A percentile compares a stretch with the other conserved stretches of the same genome.
These are phyloP conservation scores for Tulasnella sp. DNA, from an alignment of 768 basidiomycete species.

Conservation along the genomic window DNA sequence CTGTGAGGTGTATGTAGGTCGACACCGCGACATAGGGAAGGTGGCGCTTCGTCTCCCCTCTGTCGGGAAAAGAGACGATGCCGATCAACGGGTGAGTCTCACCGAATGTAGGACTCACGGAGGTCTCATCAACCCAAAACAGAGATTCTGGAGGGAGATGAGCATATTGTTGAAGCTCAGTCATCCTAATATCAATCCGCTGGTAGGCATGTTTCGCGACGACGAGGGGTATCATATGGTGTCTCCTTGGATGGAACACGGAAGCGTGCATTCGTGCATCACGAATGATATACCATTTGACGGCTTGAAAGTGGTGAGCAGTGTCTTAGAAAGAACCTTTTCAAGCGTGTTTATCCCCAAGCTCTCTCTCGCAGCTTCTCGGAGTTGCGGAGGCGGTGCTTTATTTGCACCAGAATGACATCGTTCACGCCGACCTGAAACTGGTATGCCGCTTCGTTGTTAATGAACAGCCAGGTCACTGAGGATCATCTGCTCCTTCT, in stretches of 20 bases:
- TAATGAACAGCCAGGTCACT: not conserved
- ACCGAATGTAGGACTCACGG: not conserved
- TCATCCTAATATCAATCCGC: not conserved
- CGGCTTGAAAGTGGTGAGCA: not conserved
- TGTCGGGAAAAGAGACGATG: not conserved
- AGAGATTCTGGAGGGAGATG: conserved; percentile 9
- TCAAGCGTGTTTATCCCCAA: not conserved
- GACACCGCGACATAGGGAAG: not conserved
- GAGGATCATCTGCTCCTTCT: too few relatives aligned
- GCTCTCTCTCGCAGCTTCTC: not conserved
- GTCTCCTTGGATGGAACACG: conserved; percentile 7
- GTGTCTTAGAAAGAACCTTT: not conserved
- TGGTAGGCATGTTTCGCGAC: not conserved
- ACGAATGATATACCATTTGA: not conserved
- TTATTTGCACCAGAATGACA: not conserved
- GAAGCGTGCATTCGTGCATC: not conserved
- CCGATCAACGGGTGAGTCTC: not conserved
- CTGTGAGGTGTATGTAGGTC: conserved; percentile 1
- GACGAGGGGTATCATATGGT: not conserved
- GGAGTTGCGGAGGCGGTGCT: not conserved
- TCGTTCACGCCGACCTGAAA: conserved; percentile 14
- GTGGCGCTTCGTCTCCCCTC: conserved; percentile 5
- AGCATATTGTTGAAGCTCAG: not conserved
- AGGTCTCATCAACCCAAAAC: too few relatives aligned
- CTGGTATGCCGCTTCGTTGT: not conserved